Base-by-base conservation (phyloP, 495 filamentous ascomycete genomes). In the Daldinia bambusicola region DNA sequence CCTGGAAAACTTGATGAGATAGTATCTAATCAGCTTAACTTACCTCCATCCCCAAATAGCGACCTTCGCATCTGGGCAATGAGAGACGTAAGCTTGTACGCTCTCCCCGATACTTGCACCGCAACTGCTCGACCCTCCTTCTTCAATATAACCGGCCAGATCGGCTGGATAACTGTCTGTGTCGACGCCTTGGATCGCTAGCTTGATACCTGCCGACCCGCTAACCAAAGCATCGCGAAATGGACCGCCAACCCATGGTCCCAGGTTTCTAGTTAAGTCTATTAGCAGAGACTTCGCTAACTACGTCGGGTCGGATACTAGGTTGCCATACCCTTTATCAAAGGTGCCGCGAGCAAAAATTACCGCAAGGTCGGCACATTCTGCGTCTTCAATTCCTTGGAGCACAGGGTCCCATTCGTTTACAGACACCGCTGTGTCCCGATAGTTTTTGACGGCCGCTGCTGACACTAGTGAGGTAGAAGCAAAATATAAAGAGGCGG, bases 271-370 rank as follows among this genome's bases (percentile, higher is more conserved):
- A 63, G 20, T 45, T 51, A 9, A 9, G 1, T 51, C 55, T 14
- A 20, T 69, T 43, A 72, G 55, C 14, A 3, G 26, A 26, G 26
- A 30, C 12, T 22, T 32, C 20, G 53, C 22, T 14, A 14, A 36
- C 34, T 36, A 20, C 40, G 26, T 26, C n/a, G 6, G 32, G 7
- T 5, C n/a, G 36, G 32, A 22, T 22, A 32, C 10, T 50, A 31
- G 13, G 5, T n/a, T 9, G 14, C 16, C 73, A 56, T 67, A 75
- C 73, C 70, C 73, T 53, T 69, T 26, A 37, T 75, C 73, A 43
- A 75, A 75, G 26, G 73, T 75, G 16, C 73, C 70, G 22, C 73
- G 66, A n/a, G 73, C 73, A 36, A 75, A 75, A n/a, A 75, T 75
- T 30, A 75, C 73, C 6, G 73, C 73, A 45, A 75, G 70, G 16